Evolutionary conservation across 2,329 filamentous ascomycete genomes (phyloP), one percentile per base, ranked within the genome.

Genomic region (Arachnomyces sp.): DNA sequence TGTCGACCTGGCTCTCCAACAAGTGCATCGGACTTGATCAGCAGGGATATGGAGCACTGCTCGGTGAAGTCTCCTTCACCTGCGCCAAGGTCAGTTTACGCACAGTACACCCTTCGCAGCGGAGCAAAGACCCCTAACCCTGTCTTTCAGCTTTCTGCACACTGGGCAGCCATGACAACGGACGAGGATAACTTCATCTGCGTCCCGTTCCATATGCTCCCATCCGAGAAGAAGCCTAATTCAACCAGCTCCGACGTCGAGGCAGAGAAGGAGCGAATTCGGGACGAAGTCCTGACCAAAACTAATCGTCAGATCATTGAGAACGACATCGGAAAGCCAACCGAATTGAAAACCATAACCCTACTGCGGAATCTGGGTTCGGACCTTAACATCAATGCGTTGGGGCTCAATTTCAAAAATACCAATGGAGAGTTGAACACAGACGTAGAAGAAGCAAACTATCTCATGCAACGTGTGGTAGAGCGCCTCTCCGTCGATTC

Each of bases 311-410:
- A 62, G 5, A 63, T 72, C 34, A 50, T 62, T 9, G 36, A 43
- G 0, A 59, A 58, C 3, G 52, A 59, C 28, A 46, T 31, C 11
- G 43, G 31, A 12, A 53, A 52, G 2, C 54, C 52, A 1, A 44
- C 50, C 2, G 52, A 57, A 1, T 39, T 51, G 3, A 58, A 65
- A 14, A 61, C 62, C 0, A 61, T 68, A 47, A 51, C 55, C 4
- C 51, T 71, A 1, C 59, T 73, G 18, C 56, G 62, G 0, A 53
- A 59, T 0, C 44, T 72, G 1, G 68, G 68, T 0, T 69, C 67
- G 0, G 69, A 72, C n/a, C 52, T 67, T 6, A 71, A 68, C 47
- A 70, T 73, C 47, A 70, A 72, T 42, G 61, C 62, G 5, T 68
- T 71, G 36, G 54, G 65, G 0, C 48, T 66, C 17, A 73, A 73